phyloP scores from a whole-genome alignment of 2,329 filamentous ascomycete species.

The Aspergillus sp. region DNA sequence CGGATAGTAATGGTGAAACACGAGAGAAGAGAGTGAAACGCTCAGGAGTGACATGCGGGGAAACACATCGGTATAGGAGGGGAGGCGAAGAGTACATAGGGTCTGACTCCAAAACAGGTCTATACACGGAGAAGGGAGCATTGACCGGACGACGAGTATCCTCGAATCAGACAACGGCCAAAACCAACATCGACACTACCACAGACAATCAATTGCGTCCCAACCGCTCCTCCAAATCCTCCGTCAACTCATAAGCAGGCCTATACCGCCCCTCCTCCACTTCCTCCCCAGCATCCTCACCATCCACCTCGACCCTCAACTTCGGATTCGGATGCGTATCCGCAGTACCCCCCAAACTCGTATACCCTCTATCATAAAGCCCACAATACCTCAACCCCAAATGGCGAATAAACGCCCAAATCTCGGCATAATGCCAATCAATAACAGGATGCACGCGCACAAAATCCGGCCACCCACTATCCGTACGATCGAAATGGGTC shows the following conservation, averaged over 20 bases:
- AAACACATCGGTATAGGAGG: not conserved
- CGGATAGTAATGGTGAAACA: not conserved
- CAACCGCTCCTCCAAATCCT: conserved; percentile 76
- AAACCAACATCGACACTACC: not conserved
- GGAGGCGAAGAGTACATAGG: not conserved
- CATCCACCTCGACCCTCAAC: conserved; percentile 47
- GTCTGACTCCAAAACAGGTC: not conserved
- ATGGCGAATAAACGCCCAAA: conserved; percentile 79
- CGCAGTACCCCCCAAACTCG: conserved; percentile 83
- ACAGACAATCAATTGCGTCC: conserved; percentile 59
- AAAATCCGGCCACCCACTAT: conserved; percentile 85
- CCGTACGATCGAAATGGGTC: conserved; percentile 82
- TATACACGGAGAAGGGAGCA: not conserved
- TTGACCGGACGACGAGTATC: not conserved
- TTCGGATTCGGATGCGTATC: conserved; percentile 90
- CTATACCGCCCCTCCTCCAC: conserved; percentile 52
- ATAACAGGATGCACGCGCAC: conserved; percentile 95
- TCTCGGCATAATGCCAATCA: conserved; percentile 95
- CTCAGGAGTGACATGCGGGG: not conserved
- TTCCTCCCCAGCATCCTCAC: conserved; percentile 23
- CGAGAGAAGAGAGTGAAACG: not conserved
- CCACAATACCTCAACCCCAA: conserved; percentile 80
- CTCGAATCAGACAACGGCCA: not conserved
- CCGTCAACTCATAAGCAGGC: conserved; percentile 73
- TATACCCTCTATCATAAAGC: conserved; percentile 87